These are phyloP conservation scores for Didymellaceae sp. DNA, from an alignment of 2,329 filamentous ascomycete species.

Conservation along the genomic window DNA sequence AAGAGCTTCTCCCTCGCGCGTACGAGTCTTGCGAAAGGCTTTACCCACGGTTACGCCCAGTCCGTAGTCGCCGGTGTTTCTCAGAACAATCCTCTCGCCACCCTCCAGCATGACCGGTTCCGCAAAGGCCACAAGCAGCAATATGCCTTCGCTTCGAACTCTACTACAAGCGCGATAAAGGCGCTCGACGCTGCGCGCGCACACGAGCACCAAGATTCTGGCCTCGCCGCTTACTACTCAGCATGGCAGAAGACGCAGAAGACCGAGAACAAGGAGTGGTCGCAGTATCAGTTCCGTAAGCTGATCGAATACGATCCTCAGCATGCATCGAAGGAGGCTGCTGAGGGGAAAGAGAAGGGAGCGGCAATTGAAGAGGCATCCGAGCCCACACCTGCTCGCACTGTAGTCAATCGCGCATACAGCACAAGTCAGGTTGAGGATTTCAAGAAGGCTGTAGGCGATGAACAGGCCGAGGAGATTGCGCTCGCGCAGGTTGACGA, in stretches of 20 bases:
- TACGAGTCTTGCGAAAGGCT: slow-evolving; percentile 94
- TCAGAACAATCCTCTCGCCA: slow-evolving; percentile 62
- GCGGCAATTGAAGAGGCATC: slow-evolving; percentile 39
- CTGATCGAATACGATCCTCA: slow-evolving; percentile 84
- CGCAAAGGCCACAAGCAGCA: slow-evolving; percentile 67
- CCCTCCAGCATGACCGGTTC: slow-evolving; percentile 56
- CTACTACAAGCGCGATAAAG: slow-evolving; percentile 48
- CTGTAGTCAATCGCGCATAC: slow-evolving; percentile 56
- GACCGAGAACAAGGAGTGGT: slow-evolving; percentile 81
- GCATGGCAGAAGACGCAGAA: slow-evolving; percentile 82
- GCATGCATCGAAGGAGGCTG: slow-evolving; percentile 44
- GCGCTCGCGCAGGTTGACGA: slow-evolving; percentile 84
- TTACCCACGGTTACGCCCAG: slow-evolving; percentile 97
- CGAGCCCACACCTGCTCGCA: slow-evolving; percentile 37
- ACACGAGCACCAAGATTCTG: slow-evolving; percentile 53
- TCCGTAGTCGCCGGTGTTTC: slow-evolving; percentile 90
- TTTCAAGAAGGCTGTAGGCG: slow-evolving; percentile 61
- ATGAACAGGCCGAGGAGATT: slow-evolving; percentile 56
- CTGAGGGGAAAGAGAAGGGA: slow-evolving; percentile 48
- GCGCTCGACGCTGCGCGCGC: slow-evolving; percentile 33
- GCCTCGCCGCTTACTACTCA: slow-evolving; percentile 89
- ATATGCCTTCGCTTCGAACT: slow-evolving; percentile 70
- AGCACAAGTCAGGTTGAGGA: slow-evolving; percentile 66
- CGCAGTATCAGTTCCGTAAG: slow-evolving; percentile 87
- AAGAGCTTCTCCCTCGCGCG: slow-evolving; percentile 87